Evolutionary conservation across 2,329 filamentous ascomycete species (phyloP).

Genomic region (Helotiales sp.): DNA sequence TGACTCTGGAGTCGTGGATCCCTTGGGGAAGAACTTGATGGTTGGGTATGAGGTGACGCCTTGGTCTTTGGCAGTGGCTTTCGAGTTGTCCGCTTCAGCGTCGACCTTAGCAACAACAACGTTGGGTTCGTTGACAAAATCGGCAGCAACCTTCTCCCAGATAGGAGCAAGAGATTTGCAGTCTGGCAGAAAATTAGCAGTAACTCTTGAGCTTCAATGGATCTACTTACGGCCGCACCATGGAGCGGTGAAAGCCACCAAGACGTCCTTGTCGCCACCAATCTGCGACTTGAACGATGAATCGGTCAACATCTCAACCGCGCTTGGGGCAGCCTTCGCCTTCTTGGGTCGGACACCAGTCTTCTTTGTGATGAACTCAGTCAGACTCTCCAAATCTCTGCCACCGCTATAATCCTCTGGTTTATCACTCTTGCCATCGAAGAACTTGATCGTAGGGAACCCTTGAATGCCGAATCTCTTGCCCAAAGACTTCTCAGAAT

Average conservation of each 20-base stretch:
- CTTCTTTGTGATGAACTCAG: slow-evolving; percentile 81
- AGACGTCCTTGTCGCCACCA: slow-evolving; percentile 82
- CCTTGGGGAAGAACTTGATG: slow-evolving; percentile 95
- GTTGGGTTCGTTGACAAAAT: slow-evolving; percentile 74
- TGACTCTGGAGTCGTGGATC: slow-evolving; percentile 66
- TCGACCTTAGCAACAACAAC: slow-evolving; percentile 95
- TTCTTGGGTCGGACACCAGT: slow-evolving; percentile 77
- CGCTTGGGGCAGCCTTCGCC: slow-evolving; percentile 71
- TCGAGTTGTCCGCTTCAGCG: slow-evolving; percentile 83
- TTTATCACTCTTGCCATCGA: slow-evolving; percentile 88
- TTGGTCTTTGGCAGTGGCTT: slow-evolving; percentile 72
- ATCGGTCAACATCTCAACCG: slow-evolving; percentile 80
- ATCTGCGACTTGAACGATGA: slow-evolving; percentile 73
- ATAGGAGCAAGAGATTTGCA: slow-evolving; percentile 91
- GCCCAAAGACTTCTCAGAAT: slow-evolving; percentile 81
- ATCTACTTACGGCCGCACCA: slow-evolving; percentile 85
- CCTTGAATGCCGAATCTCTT: slow-evolving; percentile 87
- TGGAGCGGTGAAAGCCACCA: slow-evolving; percentile 96
- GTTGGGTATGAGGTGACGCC: slow-evolving; percentile 88
- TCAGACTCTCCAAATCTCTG: slow-evolving; percentile 83
- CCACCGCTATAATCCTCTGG: slow-evolving; percentile 85
- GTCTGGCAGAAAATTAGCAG: slow-evolving; percentile 56
- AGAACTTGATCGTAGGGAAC: slow-evolving; percentile 97
- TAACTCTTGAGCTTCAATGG: neutral
- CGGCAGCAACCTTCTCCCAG: slow-evolving; percentile 84